Base-by-base conservation (phyloP, 148 eudicot species). In the Cornus suecica region DNA sequence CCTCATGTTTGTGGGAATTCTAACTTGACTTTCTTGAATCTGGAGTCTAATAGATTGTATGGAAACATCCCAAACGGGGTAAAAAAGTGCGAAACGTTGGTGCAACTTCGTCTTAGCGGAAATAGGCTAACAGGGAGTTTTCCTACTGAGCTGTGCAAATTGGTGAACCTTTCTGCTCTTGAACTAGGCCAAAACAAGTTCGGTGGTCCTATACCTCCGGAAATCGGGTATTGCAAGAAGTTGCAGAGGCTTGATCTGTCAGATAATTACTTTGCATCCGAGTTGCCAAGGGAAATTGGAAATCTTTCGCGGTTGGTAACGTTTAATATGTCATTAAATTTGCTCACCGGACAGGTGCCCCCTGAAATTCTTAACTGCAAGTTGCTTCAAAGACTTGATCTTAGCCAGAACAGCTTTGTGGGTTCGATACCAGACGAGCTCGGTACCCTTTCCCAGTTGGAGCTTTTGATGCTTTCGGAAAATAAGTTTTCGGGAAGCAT, bases 361-460 rank as follows among this genome's bases (percentile, higher is more conserved):
- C 74, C 69, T 24, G 90, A 90, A 64, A 90, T 95, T 70, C 78
- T 81, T 29, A 86, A 81, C 75, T 95, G 99, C 88, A 92, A 85
- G 86, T 81, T 76, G 82, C 92, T 95, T 78, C 99, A 92, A 78
- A 88, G 97, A 65, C 97, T 95, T 62, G 99, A 95, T 83, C 87
- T 95, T 66, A 90, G 99, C 83, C 80, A 72, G 66, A 95, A 95
- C 72, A 73, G 83, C 51, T 93, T 95, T 76, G 73, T 68, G 9
- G 91, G 78, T 64, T 71, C 69, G 37, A 80, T 95, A 28, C 97
- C 97, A 0, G 71, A 69, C 73, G 93, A 92, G 82, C 74, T 95
- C 18, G 99, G 99, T 26, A 83, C 70, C 68, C 93, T 95, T 77
- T 74, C 77, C 34, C 91, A 88, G 83, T 75, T 95, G 26, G 99